Percentiles rank a stretch among this genome's conserved stretches.
Conservation (phyloP, 2,329 filamentous ascomycete genomes). For the Claviceps fusiformis region DNA sequence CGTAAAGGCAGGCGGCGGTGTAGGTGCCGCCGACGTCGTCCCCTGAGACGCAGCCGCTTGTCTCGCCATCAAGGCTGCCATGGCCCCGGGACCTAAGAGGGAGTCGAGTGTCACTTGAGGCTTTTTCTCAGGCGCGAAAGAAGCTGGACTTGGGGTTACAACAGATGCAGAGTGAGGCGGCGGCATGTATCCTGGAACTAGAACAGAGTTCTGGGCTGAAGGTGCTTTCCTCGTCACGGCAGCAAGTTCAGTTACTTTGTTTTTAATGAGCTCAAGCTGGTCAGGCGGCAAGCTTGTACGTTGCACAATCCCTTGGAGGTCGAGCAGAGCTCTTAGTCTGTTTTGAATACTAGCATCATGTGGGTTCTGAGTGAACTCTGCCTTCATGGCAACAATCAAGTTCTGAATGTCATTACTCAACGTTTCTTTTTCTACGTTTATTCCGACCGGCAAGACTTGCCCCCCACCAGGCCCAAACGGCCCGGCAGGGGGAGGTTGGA, state of each 20-base stretch:
- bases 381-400: conserved; percentile 59
- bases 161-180: conserved; percentile 19
- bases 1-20: conserved; percentile 17
- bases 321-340: conserved; percentile 71
- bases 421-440: conserved; percentile 58
- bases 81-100: conserved; percentile 43
- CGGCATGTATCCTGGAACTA: conserved; percentile 25
- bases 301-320: conserved; percentile 63
- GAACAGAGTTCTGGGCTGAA: conserved; percentile 26
- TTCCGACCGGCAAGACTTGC: conserved; percentile 27
- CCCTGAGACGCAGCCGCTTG: conserved; percentile 36
- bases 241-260: conserved; percentile 67
- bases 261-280: conserved; percentile 72
- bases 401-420: conserved; percentile 74
- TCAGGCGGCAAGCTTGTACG: conserved; percentile 65
- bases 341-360: conserved; percentile 63
- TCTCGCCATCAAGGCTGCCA: conserved; percentile 45
- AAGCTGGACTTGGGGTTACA: conserved; percentile 19
- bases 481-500: conserved; percentile 27
- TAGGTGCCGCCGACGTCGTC: conserved; percentile 25
- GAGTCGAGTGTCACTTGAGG: conserved; percentile 40
- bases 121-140: conserved; percentile 18
- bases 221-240: conserved; percentile 45
- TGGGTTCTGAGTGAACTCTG: conserved; percentile 61
- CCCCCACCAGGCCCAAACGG: conserved; percentile 19